Percentiles rank a stretch among this genome's conserved stretches.
Conservation (phyloP, 1,139 yeast genomes). For the Saccharomyces hybrid region DNA sequence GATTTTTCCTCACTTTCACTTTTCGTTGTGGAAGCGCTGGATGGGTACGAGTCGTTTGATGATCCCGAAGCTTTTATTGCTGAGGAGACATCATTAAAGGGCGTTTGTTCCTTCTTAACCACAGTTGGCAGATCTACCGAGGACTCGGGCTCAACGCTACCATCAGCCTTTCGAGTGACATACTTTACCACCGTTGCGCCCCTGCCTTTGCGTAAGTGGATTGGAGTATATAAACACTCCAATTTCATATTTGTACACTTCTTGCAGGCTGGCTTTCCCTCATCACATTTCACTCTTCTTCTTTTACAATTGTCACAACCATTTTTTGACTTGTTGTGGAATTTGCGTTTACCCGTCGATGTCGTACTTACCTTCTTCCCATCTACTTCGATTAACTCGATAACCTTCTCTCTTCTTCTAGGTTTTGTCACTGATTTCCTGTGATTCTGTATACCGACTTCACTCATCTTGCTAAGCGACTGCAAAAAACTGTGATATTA, state of each 20-base stretch:
- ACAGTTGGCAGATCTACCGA: neutral
- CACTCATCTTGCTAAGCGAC: neutral
- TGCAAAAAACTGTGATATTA: neutral
- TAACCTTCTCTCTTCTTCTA: constrained; percentile 19
- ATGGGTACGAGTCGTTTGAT: neutral
- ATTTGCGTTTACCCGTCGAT: constrained; percentile 50
- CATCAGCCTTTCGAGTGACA: constrained; percentile 14
- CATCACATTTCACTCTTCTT: constrained; percentile 90
- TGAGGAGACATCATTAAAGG: neutral
- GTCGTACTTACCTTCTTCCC: constrained; percentile 37
- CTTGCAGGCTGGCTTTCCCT: constrained; percentile 66
- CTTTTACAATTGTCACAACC: constrained; percentile 88
- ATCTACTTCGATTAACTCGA: constrained; percentile 33
- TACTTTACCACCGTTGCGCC: constrained; percentile 14
- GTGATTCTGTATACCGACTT: neutral
- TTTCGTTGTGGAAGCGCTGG: constrained; percentile 2
- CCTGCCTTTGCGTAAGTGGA: constrained; percentile 1
- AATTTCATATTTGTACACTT: constrained; percentile 75
- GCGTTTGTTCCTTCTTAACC: constrained; percentile 3
- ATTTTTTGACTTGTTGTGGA: constrained; percentile 77
- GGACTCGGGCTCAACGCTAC: constrained; percentile 5
- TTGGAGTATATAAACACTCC: constrained; percentile 54
- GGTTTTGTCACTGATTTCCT: neutral
- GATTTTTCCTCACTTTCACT: neutral
- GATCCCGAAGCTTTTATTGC: constrained; percentile 2